Conservation (phyloP, 164 flowering plant genomes). For the Buxus sempervirens region DNA sequence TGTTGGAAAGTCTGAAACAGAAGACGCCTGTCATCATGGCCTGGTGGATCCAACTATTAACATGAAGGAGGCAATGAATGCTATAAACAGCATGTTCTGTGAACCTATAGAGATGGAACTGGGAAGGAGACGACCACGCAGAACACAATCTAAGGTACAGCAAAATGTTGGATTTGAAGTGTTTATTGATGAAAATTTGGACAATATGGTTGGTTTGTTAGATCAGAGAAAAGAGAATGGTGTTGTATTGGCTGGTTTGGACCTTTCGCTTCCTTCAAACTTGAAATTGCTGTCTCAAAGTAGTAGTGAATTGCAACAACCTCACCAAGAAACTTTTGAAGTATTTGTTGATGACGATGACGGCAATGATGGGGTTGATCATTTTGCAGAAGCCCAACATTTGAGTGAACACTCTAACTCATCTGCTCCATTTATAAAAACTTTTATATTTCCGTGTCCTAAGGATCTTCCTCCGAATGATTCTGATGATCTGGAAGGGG, state of each 20-base stretch:
- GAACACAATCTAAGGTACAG: constrained; percentile 31
- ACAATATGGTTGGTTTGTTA: constrained; percentile 19
- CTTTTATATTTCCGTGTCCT: constrained; percentile 46
- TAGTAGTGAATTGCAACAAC: constrained; percentile 16
- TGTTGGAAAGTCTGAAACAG: constrained; percentile 72
- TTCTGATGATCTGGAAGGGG: constrained; percentile 28
- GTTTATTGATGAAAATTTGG: constrained; percentile 54
- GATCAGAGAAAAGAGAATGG: constrained; percentile 17
- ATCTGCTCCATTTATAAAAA: constrained; percentile 21
- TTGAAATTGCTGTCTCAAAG: constrained; percentile 4
- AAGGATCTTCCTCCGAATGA: constrained; percentile 40
- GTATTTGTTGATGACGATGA: constrained; percentile 64
- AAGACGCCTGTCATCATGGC: constrained; percentile 95
- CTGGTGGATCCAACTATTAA: constrained; percentile 91
- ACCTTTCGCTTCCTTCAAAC: constrained; percentile 7
- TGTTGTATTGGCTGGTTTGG: constrained; percentile 1
- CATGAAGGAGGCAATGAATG: constrained; percentile 87
- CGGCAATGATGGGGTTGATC: constrained; percentile 16
- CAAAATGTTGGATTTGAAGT: constrained; percentile 39
- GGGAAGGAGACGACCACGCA: constrained; percentile 30
- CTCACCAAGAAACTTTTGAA: constrained; percentile 39
- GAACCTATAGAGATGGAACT: constrained; percentile 68
- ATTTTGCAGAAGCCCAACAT: constrained; percentile 16
- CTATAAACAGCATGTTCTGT: constrained; percentile 80
- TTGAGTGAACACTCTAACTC: constrained; percentile 16